Conservation (phyloP, 2,329 filamentous ascomycete genomes). For the Xylariaceae sp. region DNA sequence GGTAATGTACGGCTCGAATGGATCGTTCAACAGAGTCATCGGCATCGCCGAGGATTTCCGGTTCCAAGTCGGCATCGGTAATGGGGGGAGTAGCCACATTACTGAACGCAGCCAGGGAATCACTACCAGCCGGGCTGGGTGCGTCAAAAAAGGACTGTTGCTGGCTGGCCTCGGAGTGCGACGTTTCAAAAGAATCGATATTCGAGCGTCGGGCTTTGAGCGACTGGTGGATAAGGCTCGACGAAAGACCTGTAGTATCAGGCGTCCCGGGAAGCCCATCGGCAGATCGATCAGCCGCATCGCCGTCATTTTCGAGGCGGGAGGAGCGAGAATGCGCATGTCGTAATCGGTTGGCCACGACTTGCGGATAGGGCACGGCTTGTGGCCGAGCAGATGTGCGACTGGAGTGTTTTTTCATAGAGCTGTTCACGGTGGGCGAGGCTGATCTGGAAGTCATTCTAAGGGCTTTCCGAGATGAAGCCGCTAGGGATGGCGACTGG, state of each 20-base stretch:
- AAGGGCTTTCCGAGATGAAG: slow-evolving; percentile 31
- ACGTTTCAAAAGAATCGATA: slow-evolving; percentile 40
- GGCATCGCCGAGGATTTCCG: slow-evolving; percentile 52
- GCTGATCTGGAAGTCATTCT: slow-evolving; percentile 32
- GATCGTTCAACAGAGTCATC: slow-evolving; percentile 47
- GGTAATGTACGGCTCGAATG: slow-evolving; percentile 42
- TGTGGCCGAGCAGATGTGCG: slow-evolving; percentile 28
- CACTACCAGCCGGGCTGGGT: slow-evolving; percentile 49
- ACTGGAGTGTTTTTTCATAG: slow-evolving; percentile 31
- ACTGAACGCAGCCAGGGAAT: slow-evolving; percentile 56
- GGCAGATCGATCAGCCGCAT: slow-evolving; percentile 18
- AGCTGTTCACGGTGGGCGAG: slow-evolving; percentile 32
- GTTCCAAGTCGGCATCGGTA: slow-evolving; percentile 64
- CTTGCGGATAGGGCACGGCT: slow-evolving; percentile 27
- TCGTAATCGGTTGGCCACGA: slow-evolving; percentile 38
- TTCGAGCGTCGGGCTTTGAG: slow-evolving; percentile 40
- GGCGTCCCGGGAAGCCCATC: slow-evolving; percentile 48
- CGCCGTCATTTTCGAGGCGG: slow-evolving; percentile 29
- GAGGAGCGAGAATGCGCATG: slow-evolving; percentile 33
- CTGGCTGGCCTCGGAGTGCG: slow-evolving; percentile 41
- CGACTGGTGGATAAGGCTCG: slow-evolving; percentile 28
- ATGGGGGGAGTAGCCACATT: slow-evolving; percentile 70
- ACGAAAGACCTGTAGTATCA: slow-evolving; percentile 47
- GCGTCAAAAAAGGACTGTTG: slow-evolving; percentile 41
- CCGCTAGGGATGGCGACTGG: slow-evolving; percentile 23